Conservation (phyloP, 2,329 filamentous ascomycete genomes). For the Coleophoma eucalyptorum region DNA sequence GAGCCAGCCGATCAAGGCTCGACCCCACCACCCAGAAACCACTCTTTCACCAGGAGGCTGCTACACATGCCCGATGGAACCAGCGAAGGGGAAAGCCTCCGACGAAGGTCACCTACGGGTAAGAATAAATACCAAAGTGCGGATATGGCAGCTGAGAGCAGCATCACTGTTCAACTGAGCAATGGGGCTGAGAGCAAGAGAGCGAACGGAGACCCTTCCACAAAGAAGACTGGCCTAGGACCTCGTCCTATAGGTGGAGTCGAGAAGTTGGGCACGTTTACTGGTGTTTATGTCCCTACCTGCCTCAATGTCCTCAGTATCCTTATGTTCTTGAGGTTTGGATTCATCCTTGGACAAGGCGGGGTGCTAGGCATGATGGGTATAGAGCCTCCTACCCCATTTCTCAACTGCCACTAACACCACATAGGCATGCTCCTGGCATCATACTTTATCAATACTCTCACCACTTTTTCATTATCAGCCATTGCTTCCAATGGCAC, state of each 20-base stretch:
- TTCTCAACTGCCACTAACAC: slow-evolving; percentile 14
- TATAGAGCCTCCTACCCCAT: slow-evolving; percentile 33
- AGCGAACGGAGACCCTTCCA: slow-evolving; percentile 25
- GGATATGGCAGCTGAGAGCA: slow-evolving; percentile 9
- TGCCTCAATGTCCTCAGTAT: slow-evolving; percentile 86
- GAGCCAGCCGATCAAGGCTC: slow-evolving; percentile 19
- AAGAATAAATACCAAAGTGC: slow-evolving; percentile 4
- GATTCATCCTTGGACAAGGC: slow-evolving; percentile 76
- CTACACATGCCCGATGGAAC: slow-evolving; percentile 13
- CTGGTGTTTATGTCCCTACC: slow-evolving; percentile 83
- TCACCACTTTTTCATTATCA: slow-evolving; percentile 81
- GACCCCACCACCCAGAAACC: slow-evolving; percentile 17
- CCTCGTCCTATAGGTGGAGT: slow-evolving; percentile 32
- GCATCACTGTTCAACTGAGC: slow-evolving; percentile 19
- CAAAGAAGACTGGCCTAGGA: slow-evolving; percentile 32
- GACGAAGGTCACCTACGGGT: slow-evolving; percentile 7
- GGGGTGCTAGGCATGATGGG: slow-evolving; percentile 78
- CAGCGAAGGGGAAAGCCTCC: slow-evolving; percentile 4
- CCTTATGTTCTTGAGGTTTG: slow-evolving; percentile 88
- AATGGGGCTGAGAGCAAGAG: slow-evolving; percentile 20
- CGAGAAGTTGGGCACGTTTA: slow-evolving; percentile 71
- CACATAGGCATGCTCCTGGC: slow-evolving; percentile 62
- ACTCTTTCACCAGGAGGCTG: slow-evolving; percentile 18
- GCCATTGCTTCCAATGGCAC: slow-evolving; percentile 89
- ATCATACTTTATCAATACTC: slow-evolving; percentile 78